A percentile compares a stretch with the other conserved stretches of the same genome.
Conservation (phyloP, 2,329 filamentous ascomycete genomes). For the Aspergillus uvarum region DNA sequence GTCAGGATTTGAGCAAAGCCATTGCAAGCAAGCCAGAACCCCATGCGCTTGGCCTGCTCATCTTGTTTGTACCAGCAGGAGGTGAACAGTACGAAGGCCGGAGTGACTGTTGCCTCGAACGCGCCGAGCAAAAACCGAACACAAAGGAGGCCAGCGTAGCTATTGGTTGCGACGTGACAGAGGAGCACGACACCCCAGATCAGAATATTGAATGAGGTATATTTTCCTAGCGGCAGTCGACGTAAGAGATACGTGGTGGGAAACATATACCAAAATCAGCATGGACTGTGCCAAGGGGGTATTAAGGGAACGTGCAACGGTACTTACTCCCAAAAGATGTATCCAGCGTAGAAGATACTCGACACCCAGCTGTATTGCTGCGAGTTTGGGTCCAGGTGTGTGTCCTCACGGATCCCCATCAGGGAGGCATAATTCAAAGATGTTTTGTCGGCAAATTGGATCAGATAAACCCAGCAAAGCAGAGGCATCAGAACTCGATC, state of each 20-base stretch:
- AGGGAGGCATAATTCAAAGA: conserved; percentile 16
- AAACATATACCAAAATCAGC: conserved; percentile 27
- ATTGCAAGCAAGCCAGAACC: conserved; percentile 18
- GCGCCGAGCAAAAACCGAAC: conserved; percentile 22
- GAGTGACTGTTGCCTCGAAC: conserved; percentile 16
- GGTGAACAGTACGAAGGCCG: conserved; percentile 15
- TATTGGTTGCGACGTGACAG: conserved; percentile 17
- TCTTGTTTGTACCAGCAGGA: conserved; percentile 16
- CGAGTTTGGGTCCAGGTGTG: conserved; percentile 28
- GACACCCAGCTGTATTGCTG: conserved; percentile 50
- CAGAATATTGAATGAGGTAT: conserved; percentile 41
- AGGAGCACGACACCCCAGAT: conserved; percentile 22
- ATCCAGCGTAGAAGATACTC: conserved; percentile 34
- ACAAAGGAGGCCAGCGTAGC: conserved; percentile 20
- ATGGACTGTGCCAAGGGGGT: too few species aligned
- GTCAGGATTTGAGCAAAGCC: conserved; percentile 16
- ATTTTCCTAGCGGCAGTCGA: conserved; percentile 50
- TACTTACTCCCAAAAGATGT: conserved; percentile 46
- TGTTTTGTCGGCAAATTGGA: conserved; percentile 9
- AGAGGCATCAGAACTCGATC: conserved; percentile 6
- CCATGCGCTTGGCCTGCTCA: conserved; percentile 18
- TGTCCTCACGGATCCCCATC: conserved; percentile 23
- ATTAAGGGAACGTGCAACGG: too few species aligned
- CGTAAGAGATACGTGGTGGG: conserved; percentile 52
- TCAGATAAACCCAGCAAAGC: conserved; percentile 7